These are phyloP conservation scores for Vigna trinervia DNA, from an alignment of 306 rosid species.

Conservation along the genomic window DNA sequence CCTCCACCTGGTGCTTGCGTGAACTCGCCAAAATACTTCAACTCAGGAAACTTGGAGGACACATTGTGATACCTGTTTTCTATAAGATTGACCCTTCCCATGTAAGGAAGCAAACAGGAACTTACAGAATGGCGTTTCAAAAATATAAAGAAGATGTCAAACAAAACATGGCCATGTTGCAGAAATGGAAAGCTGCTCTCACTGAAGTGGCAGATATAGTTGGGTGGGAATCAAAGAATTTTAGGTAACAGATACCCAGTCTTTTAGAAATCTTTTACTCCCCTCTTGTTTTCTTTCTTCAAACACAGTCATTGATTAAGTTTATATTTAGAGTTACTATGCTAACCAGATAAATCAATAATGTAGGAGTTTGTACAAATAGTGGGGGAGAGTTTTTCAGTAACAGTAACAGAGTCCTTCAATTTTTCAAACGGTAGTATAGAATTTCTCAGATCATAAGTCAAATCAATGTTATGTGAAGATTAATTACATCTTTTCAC, in stretches of 20 bases:
- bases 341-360: not conserved
- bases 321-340: not conserved
- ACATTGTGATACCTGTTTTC: slow-evolving; percentile 35
- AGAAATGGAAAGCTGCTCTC: slow-evolving; percentile 39
- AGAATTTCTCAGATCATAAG: not conserved
- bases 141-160: slow-evolving; percentile 15
- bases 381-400: not conserved
- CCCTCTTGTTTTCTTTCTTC: not conserved
- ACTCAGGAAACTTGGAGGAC: slow-evolving; percentile 4
- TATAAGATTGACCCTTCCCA: slow-evolving; percentile 36
- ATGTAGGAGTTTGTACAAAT: not conserved
- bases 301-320: not conserved
- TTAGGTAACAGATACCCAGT: not conserved
- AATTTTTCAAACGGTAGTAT: not conserved
- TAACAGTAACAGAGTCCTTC: not conserved
- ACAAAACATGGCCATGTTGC: slow-evolving; percentile 26
- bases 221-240: slow-evolving; percentile 36
- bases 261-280: not conserved
- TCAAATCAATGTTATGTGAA: not conserved
- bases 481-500: not conserved
- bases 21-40: slow-evolving; percentile 31
- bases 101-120: slow-evolving; percentile 34
- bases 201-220: not conserved
- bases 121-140: slow-evolving; percentile 29
- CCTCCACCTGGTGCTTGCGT: slow-evolving; percentile 36